Base-by-base conservation (phyloP, 2,329 filamentous ascomycete species). In the Aureobasidium melanogenum region DNA sequence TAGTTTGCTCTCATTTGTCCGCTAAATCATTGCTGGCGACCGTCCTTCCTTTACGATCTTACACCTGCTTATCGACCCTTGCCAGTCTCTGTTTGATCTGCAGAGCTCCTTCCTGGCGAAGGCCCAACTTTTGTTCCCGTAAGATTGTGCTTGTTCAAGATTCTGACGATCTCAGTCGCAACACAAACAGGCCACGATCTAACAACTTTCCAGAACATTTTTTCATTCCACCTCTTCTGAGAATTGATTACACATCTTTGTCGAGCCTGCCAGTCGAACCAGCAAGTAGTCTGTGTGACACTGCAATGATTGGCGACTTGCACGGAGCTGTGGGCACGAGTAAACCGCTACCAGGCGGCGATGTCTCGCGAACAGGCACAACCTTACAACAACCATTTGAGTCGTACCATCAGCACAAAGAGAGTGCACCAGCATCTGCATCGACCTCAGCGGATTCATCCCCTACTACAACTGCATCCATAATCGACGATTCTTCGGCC, bases 371-470 rank as follows among this genome's bases (percentile, higher is more conserved):
- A 32, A 8, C 44, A 59, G 44, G 43, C 15, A 28, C 36, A 48
- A 28, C 19, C 22, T 24, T 50, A 3, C 56, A 50, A n/a, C 55
- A 62, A 51, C 51, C 51, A 17, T 47, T 51, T 19, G 51, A 56
- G 24, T 36, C 60, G 3, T 51, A 62, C 52, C 88, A 91, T 74
- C 85, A 87, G 69, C 88, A 89, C 72, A 82, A 85, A 71, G 84
- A 89, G 71, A 91, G 88, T 76, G 87, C 84, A n/a, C 92, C 87
- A 8, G 90, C 88, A 2, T 87, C 88, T 65, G 82, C 82, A 60
- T 89, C 88, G 17, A 90, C 89, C 65, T 97, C 94, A 1, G 89
- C 89, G 44, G 92, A 96, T 70, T 96, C 93, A 24, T 97, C 93
- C 9, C 94, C 94, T 1, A 97, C 93, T 8, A 97, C 92, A 3